phyloP scores from a whole-genome alignment of 2,329 filamentous ascomycete genomes.

The Bipolaris zeicola region DNA sequence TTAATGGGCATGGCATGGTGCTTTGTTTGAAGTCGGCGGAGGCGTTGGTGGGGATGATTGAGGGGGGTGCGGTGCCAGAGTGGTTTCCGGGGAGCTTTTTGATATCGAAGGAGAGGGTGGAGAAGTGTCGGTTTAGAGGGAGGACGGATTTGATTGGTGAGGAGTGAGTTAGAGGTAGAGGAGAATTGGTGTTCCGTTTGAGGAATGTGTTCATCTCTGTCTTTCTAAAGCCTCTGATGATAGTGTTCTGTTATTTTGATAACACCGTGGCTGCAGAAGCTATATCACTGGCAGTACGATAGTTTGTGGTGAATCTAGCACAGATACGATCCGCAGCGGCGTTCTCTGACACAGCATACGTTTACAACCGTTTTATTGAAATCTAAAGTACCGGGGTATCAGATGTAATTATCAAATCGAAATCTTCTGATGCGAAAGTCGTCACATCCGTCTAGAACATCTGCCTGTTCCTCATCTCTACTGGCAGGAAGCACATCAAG shows the following conservation, averaged over 20 bases:
- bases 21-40: conserved; percentile 65
- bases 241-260: no score
- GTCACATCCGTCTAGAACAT: conserved; percentile 28
- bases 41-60: conserved; percentile 62
- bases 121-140: background rate
- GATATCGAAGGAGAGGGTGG: conserved; percentile 52
- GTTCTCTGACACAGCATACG: no score
- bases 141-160: background rate
- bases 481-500: conserved; percentile 37
- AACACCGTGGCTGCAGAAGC: background rate
- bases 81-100: conserved; percentile 63
- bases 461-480: conserved; percentile 39
- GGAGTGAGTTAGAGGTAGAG: background rate
- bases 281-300: background rate
- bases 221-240: no score
- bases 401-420: no score
- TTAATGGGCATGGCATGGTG: conserved; percentile 71
- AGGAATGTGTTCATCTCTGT: background rate
- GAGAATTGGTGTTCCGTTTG: no score
- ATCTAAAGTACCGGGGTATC: conserved; percentile 16
- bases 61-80: conserved; percentile 38
- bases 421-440: no score
- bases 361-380: background rate
- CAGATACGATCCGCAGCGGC: background rate
- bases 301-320: background rate